Evolutionary conservation across 805 yeast genomes (phyloP), one percentile per base, ranked within the genome.

Genomic region (Wickerhamomyces canadensis): DNA sequence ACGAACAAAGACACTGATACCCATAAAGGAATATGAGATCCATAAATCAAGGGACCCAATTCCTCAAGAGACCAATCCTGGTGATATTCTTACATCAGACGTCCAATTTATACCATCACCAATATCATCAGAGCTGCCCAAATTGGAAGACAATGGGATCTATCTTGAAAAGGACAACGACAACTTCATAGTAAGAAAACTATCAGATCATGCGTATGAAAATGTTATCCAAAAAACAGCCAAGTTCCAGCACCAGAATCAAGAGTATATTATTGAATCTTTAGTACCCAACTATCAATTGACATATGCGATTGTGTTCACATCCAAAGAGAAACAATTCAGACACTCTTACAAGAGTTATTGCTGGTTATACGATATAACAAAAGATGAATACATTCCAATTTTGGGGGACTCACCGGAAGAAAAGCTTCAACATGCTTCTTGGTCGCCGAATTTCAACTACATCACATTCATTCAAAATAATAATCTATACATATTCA

Each of bases 301-400:
- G 15, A 59, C 68, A 17, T 69, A 62, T 48, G 81, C 78, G 1
- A 55, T 91, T 11, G 55, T 87, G 2, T 60, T 61, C 5, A 69
- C 93, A 0, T 72, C 84, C 38, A 38, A 43, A 11, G 52, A 57
- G 12, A 51, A 54, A 22, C 73, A 78, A 49, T 86, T 79, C 72
- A 70, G 96, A 45, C 87, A 86, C 54, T 85, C 95, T 0, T 62
- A 78, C 1, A 61, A 58, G 29, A 80, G 80, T 0, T 48, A 61
- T 17, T 83, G 74, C 59, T 86, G 85, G 81, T 33, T 84, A 3
- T 66, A 73, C 36, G 79, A 84, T 42, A 53, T 76, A 8, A 59
- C 48, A 0, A 44, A 65, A 0, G 58, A 58, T 12, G 43, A 51
- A 5, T 61, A 67, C 28, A 51, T 43, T 4, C 64, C 67, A 11